These are phyloP conservation scores for Xylaria grammica DNA, from an alignment of 495 filamentous ascomycete species.

Conservation along the genomic window DNA sequence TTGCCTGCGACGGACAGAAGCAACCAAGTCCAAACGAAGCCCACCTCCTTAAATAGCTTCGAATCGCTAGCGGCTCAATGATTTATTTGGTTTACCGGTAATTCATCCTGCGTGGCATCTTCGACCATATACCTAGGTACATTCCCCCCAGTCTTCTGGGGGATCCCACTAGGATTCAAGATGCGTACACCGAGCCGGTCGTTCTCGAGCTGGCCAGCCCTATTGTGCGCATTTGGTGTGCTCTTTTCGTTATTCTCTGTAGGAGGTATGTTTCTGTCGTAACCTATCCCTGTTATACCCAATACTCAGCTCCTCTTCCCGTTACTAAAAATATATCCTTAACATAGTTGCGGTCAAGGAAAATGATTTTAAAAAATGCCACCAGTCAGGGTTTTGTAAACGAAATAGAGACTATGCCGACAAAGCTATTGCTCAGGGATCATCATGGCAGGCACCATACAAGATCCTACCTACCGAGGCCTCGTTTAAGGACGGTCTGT, in stretches of 20 bases:
- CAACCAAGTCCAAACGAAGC: not conserved
- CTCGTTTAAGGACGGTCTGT: slow-evolving; percentile 76
- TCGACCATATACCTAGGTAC: slow-evolving; percentile 1
- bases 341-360: slow-evolving; percentile 81
- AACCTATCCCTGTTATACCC: not conserved
- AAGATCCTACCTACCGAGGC: slow-evolving; percentile 72
- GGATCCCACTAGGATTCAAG: slow-evolving; percentile 25
- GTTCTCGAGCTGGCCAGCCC: slow-evolving; percentile 62
- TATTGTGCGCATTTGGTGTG: slow-evolving; percentile 52
- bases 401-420: slow-evolving; percentile 92
- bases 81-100: not conserved
- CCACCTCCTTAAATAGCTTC: not conserved
- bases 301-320: not conserved
- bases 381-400: slow-evolving; percentile 94
- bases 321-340: slow-evolving; percentile 13
- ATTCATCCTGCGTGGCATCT: slow-evolving; percentile 9
- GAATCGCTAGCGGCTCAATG: slow-evolving; percentile 2
- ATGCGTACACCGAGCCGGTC: slow-evolving; percentile 50
- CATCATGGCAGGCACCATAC: slow-evolving; percentile 82
- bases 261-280: slow-evolving; percentile 47
- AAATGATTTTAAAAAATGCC: slow-evolving; percentile 94
- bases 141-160: slow-evolving; percentile 17
- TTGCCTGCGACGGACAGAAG: slow-evolving; percentile 1
- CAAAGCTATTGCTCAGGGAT: slow-evolving; percentile 63
- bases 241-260: slow-evolving; percentile 52